Conservation (phyloP, 306 rosid genomes). For the Cicer bijugum region DNA sequence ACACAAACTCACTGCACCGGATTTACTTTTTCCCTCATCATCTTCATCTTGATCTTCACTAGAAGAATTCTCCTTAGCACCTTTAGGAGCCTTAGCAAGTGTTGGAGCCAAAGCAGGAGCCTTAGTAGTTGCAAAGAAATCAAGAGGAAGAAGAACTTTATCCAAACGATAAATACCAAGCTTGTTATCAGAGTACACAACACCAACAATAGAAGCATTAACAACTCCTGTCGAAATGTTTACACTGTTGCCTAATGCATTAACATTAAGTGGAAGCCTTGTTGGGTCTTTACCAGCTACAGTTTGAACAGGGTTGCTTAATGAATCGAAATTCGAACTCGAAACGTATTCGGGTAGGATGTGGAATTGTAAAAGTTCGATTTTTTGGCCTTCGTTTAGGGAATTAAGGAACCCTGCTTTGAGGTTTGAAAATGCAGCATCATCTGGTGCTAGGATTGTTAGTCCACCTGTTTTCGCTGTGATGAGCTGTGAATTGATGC, state of each 20-base stretch:
- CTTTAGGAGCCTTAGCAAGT: slow-evolving; percentile 53
- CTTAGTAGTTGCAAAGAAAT: slow-evolving; percentile 55
- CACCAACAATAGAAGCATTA: slow-evolving; percentile 55
- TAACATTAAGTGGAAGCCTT: slow-evolving; percentile 53
- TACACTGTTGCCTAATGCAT: slow-evolving; percentile 56
- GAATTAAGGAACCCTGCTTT: slow-evolving; percentile 52
- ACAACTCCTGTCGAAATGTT: slow-evolving; percentile 67
- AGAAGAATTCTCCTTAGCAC: slow-evolving; percentile 43
- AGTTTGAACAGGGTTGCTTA: slow-evolving; percentile 50
- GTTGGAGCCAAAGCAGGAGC: slow-evolving; percentile 61
- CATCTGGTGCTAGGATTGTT: slow-evolving; percentile 50
- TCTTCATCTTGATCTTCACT: slow-evolving; percentile 39
- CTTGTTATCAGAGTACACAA: slow-evolving; percentile 57
- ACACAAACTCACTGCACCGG: slow-evolving; percentile 47
- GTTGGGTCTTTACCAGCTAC: slow-evolving; percentile 45
- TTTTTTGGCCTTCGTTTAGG: slow-evolving; percentile 40
- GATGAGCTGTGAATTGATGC: slow-evolving; percentile 52
- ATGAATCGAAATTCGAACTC: slow-evolving; percentile 44
- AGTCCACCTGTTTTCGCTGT: slow-evolving; percentile 47
- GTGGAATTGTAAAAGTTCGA: slow-evolving; percentile 51
- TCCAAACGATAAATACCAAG: slow-evolving; percentile 64
- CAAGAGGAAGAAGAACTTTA: slow-evolving; percentile 69
- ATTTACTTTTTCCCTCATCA: slow-evolving; percentile 45
- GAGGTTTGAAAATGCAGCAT: slow-evolving; percentile 42
- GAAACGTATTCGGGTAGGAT: slow-evolving; percentile 41